A percentile compares a stretch with the other conserved stretches of the same genome.
Conservation (phyloP, 129 eudicot genomes). For the Erigeron canadensis region DNA sequence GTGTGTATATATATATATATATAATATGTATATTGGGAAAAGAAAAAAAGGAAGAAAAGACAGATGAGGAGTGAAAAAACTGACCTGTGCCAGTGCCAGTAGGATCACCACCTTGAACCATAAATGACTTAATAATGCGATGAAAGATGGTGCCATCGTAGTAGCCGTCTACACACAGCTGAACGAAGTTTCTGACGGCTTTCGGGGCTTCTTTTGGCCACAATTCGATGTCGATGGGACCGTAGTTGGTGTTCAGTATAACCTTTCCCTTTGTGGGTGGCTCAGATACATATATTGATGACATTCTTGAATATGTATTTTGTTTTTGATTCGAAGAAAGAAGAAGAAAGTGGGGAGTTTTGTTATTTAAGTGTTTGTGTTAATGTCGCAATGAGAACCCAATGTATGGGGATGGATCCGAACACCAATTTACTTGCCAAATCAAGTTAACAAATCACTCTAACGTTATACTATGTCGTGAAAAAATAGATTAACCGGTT, state of each 20-base stretch:
- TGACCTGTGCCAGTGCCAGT: conserved; percentile 87
- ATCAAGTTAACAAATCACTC: no score
- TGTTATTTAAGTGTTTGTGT: conserved; percentile 23
- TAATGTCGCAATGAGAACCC: neutral
- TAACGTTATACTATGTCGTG: no score
- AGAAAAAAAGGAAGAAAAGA: no score
- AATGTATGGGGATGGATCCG: no score
- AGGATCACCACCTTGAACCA: conserved; percentile 95
- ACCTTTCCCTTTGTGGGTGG: conserved; percentile 97
- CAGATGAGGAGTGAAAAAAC: neutral
- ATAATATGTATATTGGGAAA: neutral
- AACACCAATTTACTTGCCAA: neutral
- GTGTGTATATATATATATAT: neutral
- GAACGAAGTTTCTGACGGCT: conserved; percentile 90
- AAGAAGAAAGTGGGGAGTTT: neutral
- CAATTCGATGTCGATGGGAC: conserved; percentile 82
- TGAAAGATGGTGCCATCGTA: conserved; percentile 79
- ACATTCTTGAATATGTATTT: conserved; percentile 37
- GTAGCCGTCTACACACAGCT: conserved; percentile 89
- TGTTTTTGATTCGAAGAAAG: conserved; percentile 13
- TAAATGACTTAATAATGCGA: conserved; percentile 76
- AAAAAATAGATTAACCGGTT: no score
- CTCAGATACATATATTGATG: conserved; percentile 88
- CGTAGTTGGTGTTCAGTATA: conserved; percentile 64
- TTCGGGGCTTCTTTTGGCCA: conserved; percentile 99